Evolutionary conservation across 352 stramenopile genomes (phyloP), one percentile per base, ranked within the genome.

Genomic region (Phytopythium helicoides): DNA sequence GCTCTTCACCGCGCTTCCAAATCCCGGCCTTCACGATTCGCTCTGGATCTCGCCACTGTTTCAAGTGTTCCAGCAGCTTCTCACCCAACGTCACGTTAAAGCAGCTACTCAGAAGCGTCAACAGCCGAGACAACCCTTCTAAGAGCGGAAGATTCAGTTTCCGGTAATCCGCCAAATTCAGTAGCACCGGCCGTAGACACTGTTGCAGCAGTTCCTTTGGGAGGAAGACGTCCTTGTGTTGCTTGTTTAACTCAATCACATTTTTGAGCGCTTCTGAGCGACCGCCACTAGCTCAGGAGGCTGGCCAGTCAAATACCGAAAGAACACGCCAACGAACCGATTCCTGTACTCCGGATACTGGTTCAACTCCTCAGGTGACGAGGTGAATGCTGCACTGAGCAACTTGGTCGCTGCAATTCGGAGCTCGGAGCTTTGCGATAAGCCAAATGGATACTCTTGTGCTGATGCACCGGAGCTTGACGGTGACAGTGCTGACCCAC

Each of bases 31-130:
- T 95, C 26, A 94, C 83, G 38, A 96, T 96, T 31, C 87, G 84
- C 34, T 95, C 87, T 0, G 90, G 89, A 51, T 97, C 87, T 18
- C 83, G 76, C 89, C 89, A 98, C 59, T 98, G 92, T 61, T 97
- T 94, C 14, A 98, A 62, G 60, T 98, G 96, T 54, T 99, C 96
- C 1, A 99, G 64, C 26, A 99, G 62, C 62, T 99, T 99, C 58
- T 99, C 96, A 6, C 95, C 97, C 1, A 99, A 72, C 12, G 94
- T 98, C 33, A 98, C 95, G 51, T 99, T 99, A 58, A 99, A 99
- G 76, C 95, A 99, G 38, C 85, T 97, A 52, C 90, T 97, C 1
- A 99, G 71, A 0, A 99, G 70, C 5, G 86, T 94, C 6, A 99
- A 66, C 31, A 99, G 68, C 25, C 92, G 79, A 15, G 88, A 90